Evolutionary conservation across 2,329 filamentous ascomycete genomes (phyloP).

Genomic region (Scopulariopsis brevicaulis): DNA sequence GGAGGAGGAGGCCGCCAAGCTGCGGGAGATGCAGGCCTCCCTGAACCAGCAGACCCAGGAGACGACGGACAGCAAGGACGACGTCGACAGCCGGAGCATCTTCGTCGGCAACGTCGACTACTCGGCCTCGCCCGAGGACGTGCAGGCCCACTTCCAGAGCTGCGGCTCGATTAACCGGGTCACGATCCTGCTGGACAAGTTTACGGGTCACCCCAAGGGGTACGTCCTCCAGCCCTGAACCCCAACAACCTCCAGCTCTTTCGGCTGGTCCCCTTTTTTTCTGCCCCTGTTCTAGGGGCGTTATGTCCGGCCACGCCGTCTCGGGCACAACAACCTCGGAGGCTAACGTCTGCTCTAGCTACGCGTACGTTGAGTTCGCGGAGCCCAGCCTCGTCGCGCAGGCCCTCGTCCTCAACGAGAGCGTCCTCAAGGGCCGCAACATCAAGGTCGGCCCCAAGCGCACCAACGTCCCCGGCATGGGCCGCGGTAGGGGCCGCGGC

Average conservation of each 20-base stretch:
- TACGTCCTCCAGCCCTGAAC: constrained; percentile 30
- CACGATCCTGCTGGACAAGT: constrained; percentile 95
- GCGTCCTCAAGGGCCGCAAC: constrained; percentile 85
- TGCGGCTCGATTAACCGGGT: constrained; percentile 96
- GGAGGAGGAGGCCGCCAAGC: constrained; percentile 79
- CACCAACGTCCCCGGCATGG: constrained; percentile 94
- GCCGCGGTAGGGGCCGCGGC: constrained; percentile 59
- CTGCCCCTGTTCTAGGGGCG: not conserved
- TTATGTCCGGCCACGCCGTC: too few relatives aligned
- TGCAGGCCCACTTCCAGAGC: constrained; percentile 96
- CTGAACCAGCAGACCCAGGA: constrained; percentile 79
- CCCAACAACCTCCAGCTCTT: not conserved
- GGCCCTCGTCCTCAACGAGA: constrained; percentile 92
- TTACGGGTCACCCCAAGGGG: constrained; percentile 98
- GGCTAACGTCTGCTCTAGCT: constrained; percentile 41
- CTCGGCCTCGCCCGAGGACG: constrained; percentile 91
- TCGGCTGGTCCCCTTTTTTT: not conserved
- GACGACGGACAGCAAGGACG: constrained; percentile 85
- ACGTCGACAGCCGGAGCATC: constrained; percentile 88
- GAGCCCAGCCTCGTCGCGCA: constrained; percentile 89
- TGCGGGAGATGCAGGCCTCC: constrained; percentile 76
- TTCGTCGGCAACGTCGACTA: constrained; percentile 99
- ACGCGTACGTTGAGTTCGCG: constrained; percentile 97
- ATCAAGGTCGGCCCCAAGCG: constrained; percentile 93
- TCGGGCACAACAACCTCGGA: not conserved